These are phyloP conservation scores for Vanderwaltozyma yarrowii DNA, from an alignment of 805 yeast genomes.

Conservation along the genomic window DNA sequence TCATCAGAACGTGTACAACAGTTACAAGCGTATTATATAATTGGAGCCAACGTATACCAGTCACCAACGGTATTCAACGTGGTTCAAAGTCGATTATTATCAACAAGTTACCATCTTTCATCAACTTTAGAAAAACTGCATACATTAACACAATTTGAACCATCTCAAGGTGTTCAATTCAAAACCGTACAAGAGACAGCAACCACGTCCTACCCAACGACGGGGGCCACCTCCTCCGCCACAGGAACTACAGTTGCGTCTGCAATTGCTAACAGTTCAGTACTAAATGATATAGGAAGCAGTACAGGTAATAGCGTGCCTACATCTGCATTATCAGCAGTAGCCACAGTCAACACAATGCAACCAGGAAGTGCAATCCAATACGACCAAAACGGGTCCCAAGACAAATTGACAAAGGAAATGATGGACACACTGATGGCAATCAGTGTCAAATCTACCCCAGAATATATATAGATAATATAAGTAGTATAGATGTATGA, in stretches of 20 bases:
- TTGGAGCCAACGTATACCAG: conserved; percentile 88
- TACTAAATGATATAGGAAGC: too few relatives aligned
- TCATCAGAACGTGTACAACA: conserved; percentile 34
- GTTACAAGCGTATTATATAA: conserved; percentile 71
- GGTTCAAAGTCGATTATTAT: conserved; percentile 57
- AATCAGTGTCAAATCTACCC: conserved; percentile 25
- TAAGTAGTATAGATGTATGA: too few relatives aligned
- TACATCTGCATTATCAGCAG: conserved; percentile 6
- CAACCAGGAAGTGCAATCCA: conserved; percentile 9
- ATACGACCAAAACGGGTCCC: conserved; percentile 5
- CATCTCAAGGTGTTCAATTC: conserved; percentile 42
- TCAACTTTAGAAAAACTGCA: conserved; percentile 40
- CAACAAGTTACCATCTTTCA: conserved; percentile 35
- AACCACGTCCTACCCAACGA: neutral
- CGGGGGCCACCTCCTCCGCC: conserved; percentile 2
- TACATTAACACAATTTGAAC: conserved; percentile 43
- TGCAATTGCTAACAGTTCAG: too few relatives aligned
- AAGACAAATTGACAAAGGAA: conserved; percentile 16
- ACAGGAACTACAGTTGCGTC: too few relatives aligned
- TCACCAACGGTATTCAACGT: conserved; percentile 71
- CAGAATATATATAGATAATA: conserved; percentile 21
- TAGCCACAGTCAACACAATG: conserved; percentile 7
- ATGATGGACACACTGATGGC: conserved; percentile 25
- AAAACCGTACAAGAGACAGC: conserved; percentile 7
- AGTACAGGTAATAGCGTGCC: conserved; percentile 3